phyloP scores from a whole-genome alignment of 148 eudicot genomes.

The Drosera capensis region DNA sequence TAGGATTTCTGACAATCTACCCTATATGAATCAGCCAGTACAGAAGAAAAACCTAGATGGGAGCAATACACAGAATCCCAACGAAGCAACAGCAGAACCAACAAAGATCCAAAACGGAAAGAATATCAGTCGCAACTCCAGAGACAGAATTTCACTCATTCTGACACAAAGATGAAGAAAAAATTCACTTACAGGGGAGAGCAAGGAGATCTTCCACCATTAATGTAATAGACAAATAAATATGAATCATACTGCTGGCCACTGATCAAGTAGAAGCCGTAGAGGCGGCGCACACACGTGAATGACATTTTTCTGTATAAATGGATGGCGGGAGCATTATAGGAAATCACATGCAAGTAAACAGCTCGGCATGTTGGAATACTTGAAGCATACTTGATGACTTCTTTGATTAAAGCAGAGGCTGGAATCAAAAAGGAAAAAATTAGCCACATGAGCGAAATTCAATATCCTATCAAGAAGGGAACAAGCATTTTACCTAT shows the following conservation, averaged over 20 bases:
- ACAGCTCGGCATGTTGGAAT: slow-evolving; percentile 66
- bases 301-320: slow-evolving; percentile 87
- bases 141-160: too few species aligned
- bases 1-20: too few species aligned
- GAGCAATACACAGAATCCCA: too few species aligned
- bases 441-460: neutral
- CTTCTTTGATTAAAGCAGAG: slow-evolving; percentile 63
- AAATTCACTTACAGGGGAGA: slow-evolving; percentile 85
- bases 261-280: slow-evolving; percentile 61
- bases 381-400: slow-evolving; percentile 61
- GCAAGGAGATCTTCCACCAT: slow-evolving; percentile 93
- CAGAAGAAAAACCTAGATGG: too few species aligned
- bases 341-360: slow-evolving; percentile 86
- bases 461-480: neutral
- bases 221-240: slow-evolving; percentile 77
- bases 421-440: slow-evolving; percentile 34
- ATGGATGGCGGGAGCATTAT: slow-evolving; percentile 73
- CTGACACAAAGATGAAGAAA: too few species aligned
- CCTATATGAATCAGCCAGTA: too few species aligned
- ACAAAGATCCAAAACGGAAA: too few species aligned
- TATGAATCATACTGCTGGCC: slow-evolving; percentile 79
- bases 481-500: slow-evolving; percentile 38
- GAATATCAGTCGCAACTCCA: too few species aligned
- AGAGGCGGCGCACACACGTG: slow-evolving; percentile 58
- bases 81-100: too few species aligned